Conservation (phyloP, 2,329 filamentous ascomycete genomes). For the Colletotrichum camelliae region DNA sequence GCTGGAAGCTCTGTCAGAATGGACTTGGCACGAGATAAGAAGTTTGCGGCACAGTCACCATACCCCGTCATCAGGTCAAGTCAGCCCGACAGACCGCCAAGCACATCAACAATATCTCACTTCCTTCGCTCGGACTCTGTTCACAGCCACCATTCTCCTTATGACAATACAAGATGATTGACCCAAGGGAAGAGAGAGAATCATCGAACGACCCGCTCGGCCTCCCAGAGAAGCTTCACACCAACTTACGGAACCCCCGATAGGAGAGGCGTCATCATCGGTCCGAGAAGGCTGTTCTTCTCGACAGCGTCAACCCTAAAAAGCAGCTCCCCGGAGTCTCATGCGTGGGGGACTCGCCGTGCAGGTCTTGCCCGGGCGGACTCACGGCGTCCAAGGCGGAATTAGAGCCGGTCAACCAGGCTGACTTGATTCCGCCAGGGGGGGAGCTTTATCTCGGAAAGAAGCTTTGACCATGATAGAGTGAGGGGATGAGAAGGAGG, state of each 20-base stretch:
- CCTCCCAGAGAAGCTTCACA: not conserved
- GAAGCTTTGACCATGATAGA: not conserved
- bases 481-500: not conserved
- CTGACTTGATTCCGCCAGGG: not conserved
- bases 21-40: not conserved
- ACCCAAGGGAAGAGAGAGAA: not conserved
- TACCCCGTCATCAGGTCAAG: not conserved
- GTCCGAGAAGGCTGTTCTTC: not conserved
- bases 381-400: not conserved
- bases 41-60: not conserved
- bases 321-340: not conserved
- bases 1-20: not conserved
- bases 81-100: not conserved
- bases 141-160: constrained; percentile 16
- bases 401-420: not conserved
- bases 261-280: not conserved
- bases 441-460: not conserved
- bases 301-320: not conserved
- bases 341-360: not conserved
- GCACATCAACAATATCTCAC: not conserved
- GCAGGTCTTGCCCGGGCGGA: not conserved
- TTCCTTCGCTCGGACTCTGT: constrained; percentile 30
- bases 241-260: not conserved
- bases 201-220: not conserved
- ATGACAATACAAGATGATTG: not conserved